These are phyloP conservation scores for Malus sieversii DNA, from an alignment of 306 rosid genomes.

Conservation along the genomic window DNA sequence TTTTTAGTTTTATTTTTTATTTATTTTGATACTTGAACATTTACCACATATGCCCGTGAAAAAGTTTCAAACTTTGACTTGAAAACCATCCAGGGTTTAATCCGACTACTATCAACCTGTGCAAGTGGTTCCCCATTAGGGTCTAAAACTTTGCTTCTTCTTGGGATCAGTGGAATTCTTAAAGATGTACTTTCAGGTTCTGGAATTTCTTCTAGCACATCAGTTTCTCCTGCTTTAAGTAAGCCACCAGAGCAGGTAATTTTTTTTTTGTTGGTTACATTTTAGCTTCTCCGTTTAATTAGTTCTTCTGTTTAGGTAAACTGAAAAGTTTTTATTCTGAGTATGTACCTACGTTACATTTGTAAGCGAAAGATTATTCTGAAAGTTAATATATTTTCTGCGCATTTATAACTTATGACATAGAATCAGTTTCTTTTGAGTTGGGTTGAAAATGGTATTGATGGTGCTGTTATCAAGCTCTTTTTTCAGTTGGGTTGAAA, in stretches of 20 bases:
- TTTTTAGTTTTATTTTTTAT: neutral
- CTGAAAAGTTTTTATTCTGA: neutral
- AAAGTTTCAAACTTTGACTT: conserved; percentile 19
- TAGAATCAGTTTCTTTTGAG: neutral
- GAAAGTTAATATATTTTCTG: neutral
- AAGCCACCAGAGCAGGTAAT: conserved; percentile 47
- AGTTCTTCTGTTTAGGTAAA: neutral
- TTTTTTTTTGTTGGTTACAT: neutral
- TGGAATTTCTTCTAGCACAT: conserved; percentile 61
- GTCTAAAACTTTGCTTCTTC: conserved; percentile 76
- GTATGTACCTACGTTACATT: neutral
- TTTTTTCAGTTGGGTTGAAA: neutral
- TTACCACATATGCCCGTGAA: neutral
- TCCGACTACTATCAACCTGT: conserved; percentile 93
- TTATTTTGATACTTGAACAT: neutral
- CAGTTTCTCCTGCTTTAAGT: conserved; percentile 88
- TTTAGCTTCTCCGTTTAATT: neutral
- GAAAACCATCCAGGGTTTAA: conserved; percentile 66
- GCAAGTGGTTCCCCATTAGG: conserved; percentile 99
- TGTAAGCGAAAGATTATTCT: neutral
- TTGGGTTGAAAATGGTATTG: neutral
- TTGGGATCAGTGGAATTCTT: conserved; percentile 91
- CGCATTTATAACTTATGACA: neutral
- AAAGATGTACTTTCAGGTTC: conserved; percentile 85
- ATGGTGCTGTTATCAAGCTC: neutral